Percentiles rank a stretch among this genome's conserved stretches.
Conservation (phyloP, 2,329 filamentous ascomycete genomes). For the Ophiognomonia clavigignenti-juglandacearum region DNA sequence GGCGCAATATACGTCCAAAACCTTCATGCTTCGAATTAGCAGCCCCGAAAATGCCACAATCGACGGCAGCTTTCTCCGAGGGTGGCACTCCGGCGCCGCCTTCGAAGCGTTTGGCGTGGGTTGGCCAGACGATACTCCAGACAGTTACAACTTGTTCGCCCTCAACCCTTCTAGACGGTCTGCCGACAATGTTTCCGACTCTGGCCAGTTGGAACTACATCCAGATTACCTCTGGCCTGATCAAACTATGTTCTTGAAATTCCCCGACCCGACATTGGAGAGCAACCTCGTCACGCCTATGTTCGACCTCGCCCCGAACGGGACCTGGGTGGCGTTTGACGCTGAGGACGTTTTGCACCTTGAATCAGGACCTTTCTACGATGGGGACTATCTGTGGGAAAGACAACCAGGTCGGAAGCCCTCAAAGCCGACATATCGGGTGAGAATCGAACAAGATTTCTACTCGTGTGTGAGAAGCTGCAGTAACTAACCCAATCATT, state of each 20-base stretch:
- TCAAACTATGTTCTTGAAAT: conserved; percentile 15
- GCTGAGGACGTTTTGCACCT: conserved; percentile 23
- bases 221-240: conserved; percentile 28
- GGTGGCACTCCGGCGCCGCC: conserved; percentile 31
- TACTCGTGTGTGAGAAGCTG: too few species aligned
- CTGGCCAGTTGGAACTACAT: conserved; percentile 12
- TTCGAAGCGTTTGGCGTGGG: conserved; percentile 28
- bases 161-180: too few species aligned
- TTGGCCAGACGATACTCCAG: conserved; percentile 15
- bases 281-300: conserved; percentile 28
- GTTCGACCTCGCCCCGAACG: conserved; percentile 20
- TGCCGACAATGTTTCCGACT: conserved; percentile 17
- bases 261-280: conserved; percentile 19
- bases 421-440: conserved; percentile 22
- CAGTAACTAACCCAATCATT: too few species aligned
- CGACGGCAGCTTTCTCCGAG: conserved; percentile 27
- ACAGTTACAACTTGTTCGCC: conserved; percentile 24
- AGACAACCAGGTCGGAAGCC: conserved; percentile 14
- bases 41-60: conserved; percentile 20
- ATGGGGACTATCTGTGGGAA: conserved; percentile 22
- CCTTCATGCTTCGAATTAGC: conserved; percentile 29
- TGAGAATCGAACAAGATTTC: too few species aligned
- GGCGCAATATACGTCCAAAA: conserved; percentile 23
- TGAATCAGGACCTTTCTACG: conserved; percentile 21
- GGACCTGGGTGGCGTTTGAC: conserved; percentile 25